Conservation (phyloP, 345 rosid genomes). For the Brassica nigra region DNA sequence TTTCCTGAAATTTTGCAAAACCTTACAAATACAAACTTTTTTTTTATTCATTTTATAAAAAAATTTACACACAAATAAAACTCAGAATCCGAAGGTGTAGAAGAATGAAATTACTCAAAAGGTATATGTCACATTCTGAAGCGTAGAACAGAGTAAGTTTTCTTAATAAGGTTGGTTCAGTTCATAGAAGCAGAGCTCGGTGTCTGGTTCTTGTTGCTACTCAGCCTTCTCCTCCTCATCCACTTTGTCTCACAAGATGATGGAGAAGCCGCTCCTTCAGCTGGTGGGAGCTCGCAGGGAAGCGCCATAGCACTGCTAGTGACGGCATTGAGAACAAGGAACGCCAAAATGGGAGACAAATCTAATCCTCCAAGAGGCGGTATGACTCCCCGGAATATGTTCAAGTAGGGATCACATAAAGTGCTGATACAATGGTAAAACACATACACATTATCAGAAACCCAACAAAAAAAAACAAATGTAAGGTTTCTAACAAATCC, state of each 20-base stretch:
- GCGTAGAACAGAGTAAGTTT: constrained; percentile 15
- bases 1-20: background rate
- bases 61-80: constrained; percentile 17
- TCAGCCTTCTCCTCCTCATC: constrained; percentile 60
- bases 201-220: constrained; percentile 31
- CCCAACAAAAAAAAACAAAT: background rate
- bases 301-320: constrained; percentile 83
- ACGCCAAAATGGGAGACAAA: constrained; percentile 84
- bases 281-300: constrained; percentile 75
- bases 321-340: constrained; percentile 78
- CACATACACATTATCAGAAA: constrained; percentile 19
- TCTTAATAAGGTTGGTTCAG: constrained; percentile 6
- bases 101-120: constrained; percentile 15
- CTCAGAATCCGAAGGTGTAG: constrained; percentile 16
- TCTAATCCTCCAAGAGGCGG: constrained; percentile 93
- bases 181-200: constrained; percentile 24
- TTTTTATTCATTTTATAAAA: constrained; percentile 6
- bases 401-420: constrained; percentile 92
- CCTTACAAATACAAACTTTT: constrained; percentile 6
- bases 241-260: constrained; percentile 60
- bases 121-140: background rate
- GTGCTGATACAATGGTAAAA: constrained; percentile 53
- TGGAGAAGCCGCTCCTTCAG: constrained; percentile 33
- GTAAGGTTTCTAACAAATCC: too few species aligned
- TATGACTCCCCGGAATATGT: constrained; percentile 92